Conservation (phyloP, 805 yeast genomes). For the Zygosaccharomyces pseudorouxii region DNA sequence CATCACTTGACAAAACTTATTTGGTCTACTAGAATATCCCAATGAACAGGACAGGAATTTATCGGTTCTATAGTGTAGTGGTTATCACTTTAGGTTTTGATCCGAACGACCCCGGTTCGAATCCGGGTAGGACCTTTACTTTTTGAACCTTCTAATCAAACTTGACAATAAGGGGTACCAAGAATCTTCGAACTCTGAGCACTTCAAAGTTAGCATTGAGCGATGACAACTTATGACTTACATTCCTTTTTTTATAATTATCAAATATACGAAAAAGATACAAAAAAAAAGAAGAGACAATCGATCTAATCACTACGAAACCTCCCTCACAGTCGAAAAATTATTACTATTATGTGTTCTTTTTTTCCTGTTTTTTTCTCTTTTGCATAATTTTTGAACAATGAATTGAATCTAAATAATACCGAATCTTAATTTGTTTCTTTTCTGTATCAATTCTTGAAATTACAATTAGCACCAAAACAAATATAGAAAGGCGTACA, state of each 20-base stretch:
- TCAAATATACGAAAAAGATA: conserved; percentile 2
- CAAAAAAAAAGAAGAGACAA: not conserved
- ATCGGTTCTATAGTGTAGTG: conserved; percentile 73
- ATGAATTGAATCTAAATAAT: not conserved
- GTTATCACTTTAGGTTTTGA: conserved; percentile 79
- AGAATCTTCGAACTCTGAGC: no score
- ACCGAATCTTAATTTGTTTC: not conserved
- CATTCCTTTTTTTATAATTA: not conserved
- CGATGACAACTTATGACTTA: not conserved
- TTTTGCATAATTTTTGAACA: not conserved
- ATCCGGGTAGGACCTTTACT: conserved; percentile 71
- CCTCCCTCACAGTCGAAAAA: not conserved
- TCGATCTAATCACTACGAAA: not conserved
- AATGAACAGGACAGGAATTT: no score
- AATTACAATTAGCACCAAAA: not conserved
- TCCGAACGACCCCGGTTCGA: conserved; percentile 82
- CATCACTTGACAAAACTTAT: no score
- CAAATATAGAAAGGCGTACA: not conserved
- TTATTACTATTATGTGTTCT: not conserved
- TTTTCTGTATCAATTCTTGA: not conserved
- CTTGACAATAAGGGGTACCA: not conserved
- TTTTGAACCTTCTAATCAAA: conserved; percentile 10
- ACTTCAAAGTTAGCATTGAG: no score
- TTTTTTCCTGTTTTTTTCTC: not conserved
- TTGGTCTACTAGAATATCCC: not conserved